These are phyloP conservation scores for Colletotrichum musicola DNA, from an alignment of 2,329 filamentous ascomycete species.

Conservation along the genomic window DNA sequence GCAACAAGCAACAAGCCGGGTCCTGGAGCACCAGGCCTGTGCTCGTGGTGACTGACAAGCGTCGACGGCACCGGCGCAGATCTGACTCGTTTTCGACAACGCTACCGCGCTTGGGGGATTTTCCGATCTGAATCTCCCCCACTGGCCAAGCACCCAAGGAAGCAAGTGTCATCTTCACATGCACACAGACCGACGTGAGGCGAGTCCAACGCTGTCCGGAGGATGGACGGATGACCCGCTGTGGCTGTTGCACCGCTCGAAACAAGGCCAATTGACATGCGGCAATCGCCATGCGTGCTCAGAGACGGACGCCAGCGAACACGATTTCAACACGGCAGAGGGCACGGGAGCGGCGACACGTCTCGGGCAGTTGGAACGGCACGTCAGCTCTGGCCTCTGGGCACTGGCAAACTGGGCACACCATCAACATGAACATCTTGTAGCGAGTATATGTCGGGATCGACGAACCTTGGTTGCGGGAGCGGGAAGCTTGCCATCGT, in stretches of 20 bases:
- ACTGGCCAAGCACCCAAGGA: not conserved
- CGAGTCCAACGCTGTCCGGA: not conserved
- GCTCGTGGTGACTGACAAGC: slow-evolving; percentile 13
- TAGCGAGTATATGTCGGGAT: slow-evolving; percentile 1
- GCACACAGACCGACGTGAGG: slow-evolving; percentile 15
- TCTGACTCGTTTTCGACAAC: slow-evolving; percentile 31
- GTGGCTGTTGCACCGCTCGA: slow-evolving; percentile 19
- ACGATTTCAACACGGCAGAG: slow-evolving; percentile 1
- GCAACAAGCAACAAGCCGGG: slow-evolving; percentile 1
- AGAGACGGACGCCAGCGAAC: slow-evolving; percentile 22
- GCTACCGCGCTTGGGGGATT: slow-evolving; percentile 13
- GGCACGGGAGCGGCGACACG: slow-evolving; percentile 22
- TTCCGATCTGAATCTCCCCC: slow-evolving; percentile 27
- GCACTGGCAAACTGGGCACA: not conserved
- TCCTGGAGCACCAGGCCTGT: not conserved
- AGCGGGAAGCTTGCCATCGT: not conserved
- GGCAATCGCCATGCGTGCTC: slow-evolving; percentile 1
- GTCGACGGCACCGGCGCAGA: not conserved
- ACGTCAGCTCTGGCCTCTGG: slow-evolving; percentile 12
- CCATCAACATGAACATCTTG: not conserved
- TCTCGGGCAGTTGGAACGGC: slow-evolving; percentile 16
- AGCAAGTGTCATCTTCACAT: slow-evolving; percentile 37
- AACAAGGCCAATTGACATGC: slow-evolving; percentile 24
- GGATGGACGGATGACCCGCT: slow-evolving; percentile 17
- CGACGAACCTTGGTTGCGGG: slow-evolving; percentile 1